These are phyloP conservation scores for Neltuma alba DNA, from an alignment of 306 rosid genomes.

Conservation along the genomic window DNA sequence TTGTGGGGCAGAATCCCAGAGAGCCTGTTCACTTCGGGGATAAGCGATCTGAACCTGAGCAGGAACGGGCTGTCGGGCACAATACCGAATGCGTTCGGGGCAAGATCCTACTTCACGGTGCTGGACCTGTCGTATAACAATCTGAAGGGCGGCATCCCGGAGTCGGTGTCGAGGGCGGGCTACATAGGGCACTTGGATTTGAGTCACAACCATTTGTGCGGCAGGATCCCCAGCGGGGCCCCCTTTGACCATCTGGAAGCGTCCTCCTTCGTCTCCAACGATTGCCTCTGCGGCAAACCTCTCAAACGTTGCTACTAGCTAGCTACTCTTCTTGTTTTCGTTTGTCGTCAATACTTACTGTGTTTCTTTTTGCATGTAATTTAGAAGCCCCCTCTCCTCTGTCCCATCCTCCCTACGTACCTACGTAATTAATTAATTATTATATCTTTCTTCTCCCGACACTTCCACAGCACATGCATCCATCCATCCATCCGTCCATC, in stretches of 20 bases:
- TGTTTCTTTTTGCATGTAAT: background rate
- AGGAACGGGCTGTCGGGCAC: conserved; percentile 53
- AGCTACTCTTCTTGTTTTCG: background rate
- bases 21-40: conserved; percentile 57
- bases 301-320: conserved; percentile 62
- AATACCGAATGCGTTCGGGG: conserved; percentile 64
- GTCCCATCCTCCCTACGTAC: background rate
- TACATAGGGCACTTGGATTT: conserved; percentile 89
- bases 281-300: conserved; percentile 92
- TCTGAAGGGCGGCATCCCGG: conserved; percentile 66
- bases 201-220: conserved; percentile 92
- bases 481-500: conserved; percentile 2
- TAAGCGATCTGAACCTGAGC: conserved; percentile 78
- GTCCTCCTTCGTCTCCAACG: conserved; percentile 75
- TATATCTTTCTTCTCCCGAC: background rate
- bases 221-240: conserved; percentile 72
- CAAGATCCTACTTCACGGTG: conserved; percentile 72
- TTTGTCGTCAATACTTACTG: background rate
- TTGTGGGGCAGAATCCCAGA: conserved; percentile 60
- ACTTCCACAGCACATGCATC: background rate
- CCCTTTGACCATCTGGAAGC: conserved; percentile 95
- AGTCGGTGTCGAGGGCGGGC: conserved; percentile 59
- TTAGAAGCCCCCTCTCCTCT: background rate
- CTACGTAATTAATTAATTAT: background rate
- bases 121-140: conserved; percentile 73